Evolutionary conservation across 148 eudicot species (phyloP).

Genomic region (Chenopodium berlandieri): DNA sequence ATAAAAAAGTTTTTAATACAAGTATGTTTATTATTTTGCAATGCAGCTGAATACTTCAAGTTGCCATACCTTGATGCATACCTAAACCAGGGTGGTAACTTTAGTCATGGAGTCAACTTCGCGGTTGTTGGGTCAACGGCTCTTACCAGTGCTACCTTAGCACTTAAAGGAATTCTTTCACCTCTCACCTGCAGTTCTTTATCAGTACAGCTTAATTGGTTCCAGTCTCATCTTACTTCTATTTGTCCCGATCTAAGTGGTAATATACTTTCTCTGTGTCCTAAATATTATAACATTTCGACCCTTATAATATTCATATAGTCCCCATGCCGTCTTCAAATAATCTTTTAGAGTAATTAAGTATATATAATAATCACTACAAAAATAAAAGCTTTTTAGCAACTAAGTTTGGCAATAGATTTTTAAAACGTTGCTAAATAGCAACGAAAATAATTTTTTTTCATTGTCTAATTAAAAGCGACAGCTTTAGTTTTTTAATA

Average conservation of each 20-base stretch:
- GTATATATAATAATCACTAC: no score
- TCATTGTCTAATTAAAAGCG: no score
- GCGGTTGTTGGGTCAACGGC: conserved; percentile 33
- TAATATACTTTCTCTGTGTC: background rate
- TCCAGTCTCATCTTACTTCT: conserved; percentile 16
- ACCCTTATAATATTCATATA: no score
- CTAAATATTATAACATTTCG: no score
- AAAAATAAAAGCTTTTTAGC: no score
- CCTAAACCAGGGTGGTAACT: conserved; percentile 17
- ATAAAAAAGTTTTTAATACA: background rate
- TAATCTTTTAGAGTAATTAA: no score
- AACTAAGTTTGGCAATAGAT: no score
- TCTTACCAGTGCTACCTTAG: conserved; percentile 3
- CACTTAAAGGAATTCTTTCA: background rate
- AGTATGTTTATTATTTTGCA: background rate
- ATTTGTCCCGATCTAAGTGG: conserved; percentile 2
- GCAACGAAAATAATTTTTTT: no score
- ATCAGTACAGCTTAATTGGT: conserved; percentile 26
- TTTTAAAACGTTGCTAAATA: no score
- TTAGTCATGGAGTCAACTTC: conserved; percentile 26
- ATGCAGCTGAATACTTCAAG: conserved; percentile 21
- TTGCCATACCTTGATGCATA: conserved; percentile 22
- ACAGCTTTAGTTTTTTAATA: no score
- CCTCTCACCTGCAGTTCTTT: conserved; percentile 17
- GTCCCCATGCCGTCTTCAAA: no score